phyloP scores from a whole-genome alignment of 768 basidiomycete genomes.

The Lanmaoa pseudosensibilis region DNA sequence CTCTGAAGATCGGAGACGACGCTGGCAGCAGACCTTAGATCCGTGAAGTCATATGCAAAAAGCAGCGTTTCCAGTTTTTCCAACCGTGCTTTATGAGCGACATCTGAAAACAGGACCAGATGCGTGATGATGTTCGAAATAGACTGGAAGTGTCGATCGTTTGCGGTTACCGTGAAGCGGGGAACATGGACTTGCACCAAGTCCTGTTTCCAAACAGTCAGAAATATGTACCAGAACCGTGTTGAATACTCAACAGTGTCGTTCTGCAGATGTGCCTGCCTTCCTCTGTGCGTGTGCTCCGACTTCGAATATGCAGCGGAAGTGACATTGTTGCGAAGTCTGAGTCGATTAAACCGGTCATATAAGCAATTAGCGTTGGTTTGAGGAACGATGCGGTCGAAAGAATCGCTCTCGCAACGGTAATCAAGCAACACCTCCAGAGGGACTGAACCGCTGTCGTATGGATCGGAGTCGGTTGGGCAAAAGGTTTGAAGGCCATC shows the following conservation, averaged over 20 bases:
- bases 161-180: slow-evolving; percentile 83
- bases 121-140: slow-evolving; percentile 87
- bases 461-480: slow-evolving; percentile 49
- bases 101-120: slow-evolving; percentile 87
- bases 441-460: slow-evolving; percentile 65
- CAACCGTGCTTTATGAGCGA: slow-evolving; percentile 72
- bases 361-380: slow-evolving; percentile 84
- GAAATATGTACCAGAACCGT: neutral
- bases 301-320: slow-evolving; percentile 48
- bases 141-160: slow-evolving; percentile 75
- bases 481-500: slow-evolving; percentile 87
- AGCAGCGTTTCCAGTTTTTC: slow-evolving; percentile 80
- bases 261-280: slow-evolving; percentile 53
- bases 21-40: slow-evolving; percentile 65
- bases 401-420: slow-evolving; percentile 75
- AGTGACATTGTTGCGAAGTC: slow-evolving; percentile 71
- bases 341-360: slow-evolving; percentile 92
- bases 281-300: slow-evolving; percentile 26
- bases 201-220: slow-evolving; percentile 52
- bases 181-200: slow-evolving; percentile 80
- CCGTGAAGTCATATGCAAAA: slow-evolving; percentile 87
- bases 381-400: slow-evolving; percentile 88
- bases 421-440: slow-evolving; percentile 87
- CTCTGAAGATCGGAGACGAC: slow-evolving; percentile 73
- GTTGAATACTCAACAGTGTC: slow-evolving; percentile 51